Percentiles rank a stretch among this genome's conserved stretches.
Conservation (phyloP, 2,329 filamentous ascomycete species). For the Phaeosphaeriaceae sp. region DNA sequence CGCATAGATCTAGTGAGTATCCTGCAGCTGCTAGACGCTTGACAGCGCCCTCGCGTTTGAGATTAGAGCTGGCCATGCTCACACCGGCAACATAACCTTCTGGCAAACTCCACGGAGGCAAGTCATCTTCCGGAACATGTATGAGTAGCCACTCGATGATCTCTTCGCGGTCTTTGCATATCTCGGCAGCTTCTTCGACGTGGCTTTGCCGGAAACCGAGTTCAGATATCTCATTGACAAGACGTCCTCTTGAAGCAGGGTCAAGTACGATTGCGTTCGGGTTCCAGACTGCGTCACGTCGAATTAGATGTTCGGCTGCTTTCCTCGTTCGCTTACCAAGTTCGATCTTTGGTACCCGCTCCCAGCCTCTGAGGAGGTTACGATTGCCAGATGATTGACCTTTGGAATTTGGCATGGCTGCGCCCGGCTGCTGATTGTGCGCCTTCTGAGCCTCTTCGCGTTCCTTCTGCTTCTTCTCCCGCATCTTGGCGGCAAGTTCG, state of each 20-base stretch:
- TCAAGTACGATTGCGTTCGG: conserved; percentile 75
- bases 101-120: conserved; percentile 91
- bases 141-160: conserved; percentile 95
- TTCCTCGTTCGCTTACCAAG: conserved; percentile 84
- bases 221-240: conserved; percentile 77
- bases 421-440: conserved; percentile 55
- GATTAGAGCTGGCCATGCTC: conserved; percentile 80
- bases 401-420: conserved; percentile 35
- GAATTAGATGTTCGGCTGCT: conserved; percentile 80
- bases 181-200: conserved; percentile 82
- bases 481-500: conserved; percentile 78
- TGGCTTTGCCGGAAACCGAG: conserved; percentile 91
- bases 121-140: conserved; percentile 94
- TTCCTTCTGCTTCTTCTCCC: conserved; percentile 67
- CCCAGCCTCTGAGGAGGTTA: conserved; percentile 76
- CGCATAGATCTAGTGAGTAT: conserved; percentile 85
- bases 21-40: conserved; percentile 83
- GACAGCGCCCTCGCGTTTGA: conserved; percentile 82
- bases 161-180: conserved; percentile 92
- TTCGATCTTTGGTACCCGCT: conserved; percentile 85
- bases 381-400: conserved; percentile 45
- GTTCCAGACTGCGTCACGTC: conserved; percentile 86
- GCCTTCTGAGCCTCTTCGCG: conserved; percentile 69
- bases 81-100: conserved; percentile 92
- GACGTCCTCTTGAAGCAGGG: conserved; percentile 61